Evolutionary conservation across 2,329 filamentous ascomycete genomes (phyloP), one percentile per base, ranked within the genome.

Genomic region (Aspergillus puulaauensis): DNA sequence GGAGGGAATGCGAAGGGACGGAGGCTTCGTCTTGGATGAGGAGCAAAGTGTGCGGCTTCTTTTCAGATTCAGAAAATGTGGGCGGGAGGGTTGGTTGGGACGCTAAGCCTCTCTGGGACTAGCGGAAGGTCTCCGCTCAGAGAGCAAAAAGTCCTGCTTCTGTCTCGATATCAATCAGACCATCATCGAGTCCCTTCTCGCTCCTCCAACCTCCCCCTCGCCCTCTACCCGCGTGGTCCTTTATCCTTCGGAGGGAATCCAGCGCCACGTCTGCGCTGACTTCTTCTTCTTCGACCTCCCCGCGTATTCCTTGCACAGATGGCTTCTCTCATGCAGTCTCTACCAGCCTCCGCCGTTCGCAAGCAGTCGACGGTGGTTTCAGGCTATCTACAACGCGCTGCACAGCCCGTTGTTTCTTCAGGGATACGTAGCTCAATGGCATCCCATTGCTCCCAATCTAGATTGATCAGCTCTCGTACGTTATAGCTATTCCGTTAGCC

Each of bases 331-430:
- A 59, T 72, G 49, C 61, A 66, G 54, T 70, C 68, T 49, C 63
- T 68, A 52, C 64, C 72, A 61, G 64, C 69, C 54, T 70, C 73
- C 55, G 67, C 69, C 48, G 64, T 72, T 65, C 73, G 72, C 65
- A 74, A 66, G 58, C 73, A 74, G 65, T 69, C 65, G 51, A 68
- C 68, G 33, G 57, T 61, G 35, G 61, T 67, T 58, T 64, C 68
- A 55, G 64, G 71, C 47, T 68, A 63, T 59, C 60, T 74, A 50
- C 60, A 60, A 39, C 65, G 59, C 52, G 59, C 63, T 41, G 56
- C 63, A 54, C 68, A 64, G 43, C 66, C 66, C 62, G 63, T 69
- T 57, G 66, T 65, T 61, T 69, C 68, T 48, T 64, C 66, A 41
- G 66, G 66, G 60, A 66, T 65, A 64, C 67, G 61, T 66, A 71